These are phyloP conservation scores for Prunus persica DNA, from an alignment of 306 rosid species.

Conservation along the genomic window DNA sequence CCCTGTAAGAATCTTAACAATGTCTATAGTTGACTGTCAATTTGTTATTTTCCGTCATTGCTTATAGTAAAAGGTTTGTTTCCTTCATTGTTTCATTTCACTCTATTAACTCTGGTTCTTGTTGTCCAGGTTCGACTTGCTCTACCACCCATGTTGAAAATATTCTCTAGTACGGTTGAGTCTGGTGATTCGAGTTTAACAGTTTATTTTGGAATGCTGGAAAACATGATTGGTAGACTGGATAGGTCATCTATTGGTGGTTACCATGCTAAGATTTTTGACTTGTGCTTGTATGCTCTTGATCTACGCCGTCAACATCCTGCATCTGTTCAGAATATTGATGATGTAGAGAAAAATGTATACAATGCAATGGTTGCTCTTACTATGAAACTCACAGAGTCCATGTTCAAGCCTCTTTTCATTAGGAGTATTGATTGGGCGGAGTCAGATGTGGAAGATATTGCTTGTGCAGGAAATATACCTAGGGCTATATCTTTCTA, in stretches of 20 bases:
- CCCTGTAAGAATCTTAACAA: constrained; percentile 56
- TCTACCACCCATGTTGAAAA: constrained; percentile 66
- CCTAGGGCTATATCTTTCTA: constrained; percentile 85
- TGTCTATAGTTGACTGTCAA: background rate
- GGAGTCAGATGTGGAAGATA: constrained; percentile 56
- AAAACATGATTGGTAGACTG: constrained; percentile 49
- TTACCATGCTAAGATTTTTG: constrained; percentile 71
- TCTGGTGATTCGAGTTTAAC: constrained; percentile 80
- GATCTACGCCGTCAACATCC: constrained; percentile 73
- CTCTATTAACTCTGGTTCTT: background rate
- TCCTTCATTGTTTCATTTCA: constrained; percentile 9
- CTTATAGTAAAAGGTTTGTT: background rate
- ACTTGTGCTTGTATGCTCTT: constrained; percentile 73
- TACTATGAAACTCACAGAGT: constrained; percentile 86
- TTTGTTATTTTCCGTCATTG: background rate
- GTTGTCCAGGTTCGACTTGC: constrained; percentile 71
- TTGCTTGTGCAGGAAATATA: constrained; percentile 35
- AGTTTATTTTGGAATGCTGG: constrained; percentile 71
- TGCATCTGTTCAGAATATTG: constrained; percentile 52
- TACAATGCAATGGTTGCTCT: constrained; percentile 52
- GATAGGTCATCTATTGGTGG: constrained; percentile 68
- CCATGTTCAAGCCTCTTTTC: constrained; percentile 83
- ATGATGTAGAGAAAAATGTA: constrained; percentile 62
- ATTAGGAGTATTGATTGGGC: constrained; percentile 90
- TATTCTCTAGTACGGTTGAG: constrained; percentile 48